These are phyloP conservation scores for Neurospora tetrasperma DNA, from an alignment of 495 filamentous ascomycete species.

Conservation along the genomic window DNA sequence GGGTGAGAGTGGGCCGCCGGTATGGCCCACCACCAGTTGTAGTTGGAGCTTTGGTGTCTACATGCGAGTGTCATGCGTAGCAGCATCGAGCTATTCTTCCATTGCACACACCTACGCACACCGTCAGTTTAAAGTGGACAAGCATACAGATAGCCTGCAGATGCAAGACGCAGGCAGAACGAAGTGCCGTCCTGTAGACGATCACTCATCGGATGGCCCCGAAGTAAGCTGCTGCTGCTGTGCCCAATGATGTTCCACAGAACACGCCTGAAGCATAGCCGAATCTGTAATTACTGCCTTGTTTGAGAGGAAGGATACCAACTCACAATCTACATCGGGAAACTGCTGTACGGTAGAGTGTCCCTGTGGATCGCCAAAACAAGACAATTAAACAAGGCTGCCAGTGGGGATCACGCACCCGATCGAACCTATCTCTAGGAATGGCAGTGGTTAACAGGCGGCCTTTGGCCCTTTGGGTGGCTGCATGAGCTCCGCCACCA, in stretches of 20 bases:
- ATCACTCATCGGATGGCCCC: neutral
- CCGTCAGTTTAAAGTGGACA: neutral
- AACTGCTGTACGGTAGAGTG: neutral
- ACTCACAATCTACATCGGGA: neutral
- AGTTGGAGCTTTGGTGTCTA: neutral
- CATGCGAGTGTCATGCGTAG: neutral
- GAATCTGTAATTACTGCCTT: neutral
- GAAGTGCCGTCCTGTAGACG: neutral
- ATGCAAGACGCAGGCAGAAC: neutral
- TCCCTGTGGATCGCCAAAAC: neutral
- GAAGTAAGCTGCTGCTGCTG: neutral
- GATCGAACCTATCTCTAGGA: neutral
- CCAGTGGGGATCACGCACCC: neutral
- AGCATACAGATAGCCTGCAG: neutral
- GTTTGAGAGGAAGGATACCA: neutral
- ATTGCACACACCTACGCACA: slow-evolving; percentile 1
- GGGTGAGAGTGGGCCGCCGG: neutral
- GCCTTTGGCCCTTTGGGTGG: neutral
- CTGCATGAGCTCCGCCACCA: neutral
- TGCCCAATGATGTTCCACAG: neutral
- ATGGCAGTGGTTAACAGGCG: neutral
- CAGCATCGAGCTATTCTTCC: neutral
- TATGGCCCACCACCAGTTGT: neutral
- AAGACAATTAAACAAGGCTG: neutral
- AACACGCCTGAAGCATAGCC: neutral